Evolutionary conservation across 148 eudicot species (phyloP), one percentile per base, ranked within the genome.

Genomic region (Camellia lanceoleosa): DNA sequence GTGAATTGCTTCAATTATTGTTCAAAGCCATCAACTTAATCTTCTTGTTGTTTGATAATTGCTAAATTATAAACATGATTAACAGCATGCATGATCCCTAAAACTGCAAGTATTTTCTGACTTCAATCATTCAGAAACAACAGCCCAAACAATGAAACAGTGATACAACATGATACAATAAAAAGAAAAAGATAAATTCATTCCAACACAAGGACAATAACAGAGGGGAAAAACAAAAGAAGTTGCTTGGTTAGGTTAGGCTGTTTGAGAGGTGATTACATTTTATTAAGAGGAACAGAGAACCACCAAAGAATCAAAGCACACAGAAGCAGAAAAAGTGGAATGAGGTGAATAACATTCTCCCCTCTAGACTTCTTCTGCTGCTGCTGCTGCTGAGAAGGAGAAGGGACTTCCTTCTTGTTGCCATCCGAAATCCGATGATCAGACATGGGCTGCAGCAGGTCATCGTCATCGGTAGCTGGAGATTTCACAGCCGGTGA

Each of bases 301-400:
- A 83, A 84, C 56, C 80, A 73, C 91, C 90, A 90, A 62, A 90
- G 93, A 68, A 84, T 60, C 58, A 90, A 81, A 63, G 74, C 86
- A 81, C 90, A 87, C 20, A 88, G 41, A 68, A 87, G 19, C 81
- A 90, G 71, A 30, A 88, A 78, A 58, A 87, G 81, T 23, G 93
- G 93, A 54, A 90, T 88, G 18, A 88, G 63, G 79, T 90, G 93
- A 81, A 88, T 65, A n/a, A 68, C 85, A 68, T 72, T 85, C 71
- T 88, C 90, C 0, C 82, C 80, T 1, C 9, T 30, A 10, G 23
- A 52, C 52, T 85, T 80, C 49, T 51, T 70, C 6, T 65, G 80
- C 51, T 19, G 73, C 1, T 30, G 38, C n/a, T n/a, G n/a, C 38
- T 30, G 38, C 38, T 30, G 38, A 30, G 38, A 30, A 30, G 38